Base-by-base conservation (phyloP, 495 filamentous ascomycete species). In the Aspergillus coremiiformis region DNA sequence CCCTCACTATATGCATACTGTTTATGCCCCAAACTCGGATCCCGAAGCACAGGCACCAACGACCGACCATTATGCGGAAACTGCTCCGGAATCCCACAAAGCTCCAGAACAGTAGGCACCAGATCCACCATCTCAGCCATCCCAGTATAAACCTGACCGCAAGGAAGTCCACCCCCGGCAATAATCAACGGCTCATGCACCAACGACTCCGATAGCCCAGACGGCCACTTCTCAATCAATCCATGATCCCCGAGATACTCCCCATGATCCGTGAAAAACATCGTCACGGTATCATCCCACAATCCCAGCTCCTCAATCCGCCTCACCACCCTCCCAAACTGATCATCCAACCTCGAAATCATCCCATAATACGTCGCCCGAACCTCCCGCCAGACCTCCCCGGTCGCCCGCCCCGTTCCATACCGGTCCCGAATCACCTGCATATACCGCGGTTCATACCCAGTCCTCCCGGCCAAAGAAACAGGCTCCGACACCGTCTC, bases 111-210 rank as follows among this genome's bases (percentile, higher is more conserved):
- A 4, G 65, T 67, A 0, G 65, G 65, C 0, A 64, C 56, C 5
- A 67, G 47, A 27, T 65, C 58, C 2, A 67, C 60, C 60, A 65
- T 67, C 54, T 67, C 60, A 14, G 55, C 49, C 55, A 67, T 67
- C 11, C 47, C 52, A 20, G 56, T 42, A 44, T 53, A 50, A 10
- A 53, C 54, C 4, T 56, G 44, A 11, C 62, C 57, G 20, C 57
- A 37, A 3, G 58, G 65, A 4, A 67, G 49, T 11, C 60, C 65
- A 21, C 47, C 62, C 9, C 65, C 62, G 8, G 52, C 58, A 12
- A 67, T 64, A n/a, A 66, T 63, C 3, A 66, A 30, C 11, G 60
- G 61, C 33, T 67, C 65, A 2, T 48, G 48, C 7, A 61, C 56
- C 14, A 67, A 58, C n/a, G 54, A 48, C 14, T 66, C 61, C 10